A percentile compares a stretch with the other conserved stretches of the same genome.
phyloP scores from a whole-genome alignment of 495 filamentous ascomycete species.

The Hypoxylon cercidicola region DNA sequence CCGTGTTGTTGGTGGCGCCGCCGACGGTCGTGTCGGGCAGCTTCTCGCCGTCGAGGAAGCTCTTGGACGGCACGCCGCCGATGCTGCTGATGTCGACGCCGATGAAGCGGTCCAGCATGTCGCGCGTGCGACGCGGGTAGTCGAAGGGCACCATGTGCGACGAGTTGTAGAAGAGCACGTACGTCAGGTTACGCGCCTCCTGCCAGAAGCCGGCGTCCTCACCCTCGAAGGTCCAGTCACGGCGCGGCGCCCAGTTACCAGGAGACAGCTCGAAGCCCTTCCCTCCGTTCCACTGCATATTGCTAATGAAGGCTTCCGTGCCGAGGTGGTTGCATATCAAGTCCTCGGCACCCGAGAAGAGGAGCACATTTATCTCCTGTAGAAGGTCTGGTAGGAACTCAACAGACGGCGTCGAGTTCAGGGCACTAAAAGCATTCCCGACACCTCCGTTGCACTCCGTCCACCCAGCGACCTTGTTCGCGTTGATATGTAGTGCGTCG shows the following conservation, averaged over 20 bases:
- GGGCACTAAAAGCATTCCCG: slow-evolving; percentile 70
- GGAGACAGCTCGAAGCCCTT: slow-evolving; percentile 90
- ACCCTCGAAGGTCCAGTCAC: slow-evolving; percentile 94
- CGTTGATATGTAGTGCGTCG: slow-evolving; percentile 81
- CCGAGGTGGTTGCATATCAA: slow-evolving; percentile 97
- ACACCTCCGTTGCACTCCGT: slow-evolving; percentile 89
- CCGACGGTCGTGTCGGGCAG: slow-evolving; percentile 86
- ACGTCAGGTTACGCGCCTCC: slow-evolving; percentile 92
- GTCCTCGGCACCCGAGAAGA: slow-evolving; percentile 95
- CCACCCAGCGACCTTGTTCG: slow-evolving; percentile 87
- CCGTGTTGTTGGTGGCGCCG: slow-evolving; percentile 77
- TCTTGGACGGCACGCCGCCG: slow-evolving; percentile 85
- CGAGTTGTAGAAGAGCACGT: slow-evolving; percentile 93
- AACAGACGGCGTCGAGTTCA: slow-evolving; percentile 76
- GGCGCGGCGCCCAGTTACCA: slow-evolving; percentile 88
- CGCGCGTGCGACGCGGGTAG: slow-evolving; percentile 82
- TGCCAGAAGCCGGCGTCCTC: slow-evolving; percentile 93
- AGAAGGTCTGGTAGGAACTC: slow-evolving; percentile 81
- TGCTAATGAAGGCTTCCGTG: slow-evolving; percentile 89
- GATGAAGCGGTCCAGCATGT: slow-evolving; percentile 98
- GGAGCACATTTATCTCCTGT: slow-evolving; percentile 75
- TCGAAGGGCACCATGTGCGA: slow-evolving; percentile 99
- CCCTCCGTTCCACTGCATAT: slow-evolving; percentile 90
- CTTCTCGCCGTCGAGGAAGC: slow-evolving; percentile 90
- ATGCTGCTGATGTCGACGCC: slow-evolving; percentile 92